phyloP scores from a whole-genome alignment of 2,329 filamentous ascomycete species.

The Neonectria hederae region DNA sequence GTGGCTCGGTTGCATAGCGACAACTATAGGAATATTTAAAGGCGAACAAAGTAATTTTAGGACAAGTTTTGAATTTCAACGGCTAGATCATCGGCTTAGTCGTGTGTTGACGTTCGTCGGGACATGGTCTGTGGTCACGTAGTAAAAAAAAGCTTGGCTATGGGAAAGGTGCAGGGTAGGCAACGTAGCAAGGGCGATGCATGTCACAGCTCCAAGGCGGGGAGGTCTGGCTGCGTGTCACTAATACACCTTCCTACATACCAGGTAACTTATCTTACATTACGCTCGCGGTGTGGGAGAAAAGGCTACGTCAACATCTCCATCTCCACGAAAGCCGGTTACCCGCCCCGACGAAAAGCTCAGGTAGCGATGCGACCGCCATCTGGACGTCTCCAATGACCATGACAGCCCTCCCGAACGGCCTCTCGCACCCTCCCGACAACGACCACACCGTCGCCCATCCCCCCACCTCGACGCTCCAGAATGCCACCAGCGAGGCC shows the following conservation, averaged over 20 bases:
- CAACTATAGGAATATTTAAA: background rate
- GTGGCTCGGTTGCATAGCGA: constrained; percentile 32
- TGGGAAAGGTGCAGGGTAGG: constrained; percentile 34
- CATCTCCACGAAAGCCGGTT: constrained; percentile 12
- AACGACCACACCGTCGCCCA: constrained; percentile 46
- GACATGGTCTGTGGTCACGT: background rate
- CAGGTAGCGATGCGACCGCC: constrained; percentile 55
- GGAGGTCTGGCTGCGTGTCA: constrained; percentile 41
- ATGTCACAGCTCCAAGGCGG: constrained; percentile 23
- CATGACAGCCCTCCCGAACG: constrained; percentile 60
- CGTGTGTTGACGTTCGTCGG: background rate
- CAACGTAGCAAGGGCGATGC: background rate
- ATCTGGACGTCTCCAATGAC: constrained; percentile 50
- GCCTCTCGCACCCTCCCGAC: constrained; percentile 49
- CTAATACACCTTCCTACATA: constrained; percentile 36
- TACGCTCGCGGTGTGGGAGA: constrained; percentile 26
- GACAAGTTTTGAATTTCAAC: background rate
- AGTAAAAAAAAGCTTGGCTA: background rate
- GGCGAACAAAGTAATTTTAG: constrained; percentile 12
- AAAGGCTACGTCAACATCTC: constrained; percentile 24
- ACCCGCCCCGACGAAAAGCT: constrained; percentile 30
- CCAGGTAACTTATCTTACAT: constrained; percentile 13
- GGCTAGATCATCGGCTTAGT: background rate
- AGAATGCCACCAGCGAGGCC: constrained; percentile 76
- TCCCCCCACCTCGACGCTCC: constrained; percentile 56